These are phyloP conservation scores for Hanseniaspora thailandica DNA, from an alignment of 805 yeast species.

Conservation along the genomic window DNA sequence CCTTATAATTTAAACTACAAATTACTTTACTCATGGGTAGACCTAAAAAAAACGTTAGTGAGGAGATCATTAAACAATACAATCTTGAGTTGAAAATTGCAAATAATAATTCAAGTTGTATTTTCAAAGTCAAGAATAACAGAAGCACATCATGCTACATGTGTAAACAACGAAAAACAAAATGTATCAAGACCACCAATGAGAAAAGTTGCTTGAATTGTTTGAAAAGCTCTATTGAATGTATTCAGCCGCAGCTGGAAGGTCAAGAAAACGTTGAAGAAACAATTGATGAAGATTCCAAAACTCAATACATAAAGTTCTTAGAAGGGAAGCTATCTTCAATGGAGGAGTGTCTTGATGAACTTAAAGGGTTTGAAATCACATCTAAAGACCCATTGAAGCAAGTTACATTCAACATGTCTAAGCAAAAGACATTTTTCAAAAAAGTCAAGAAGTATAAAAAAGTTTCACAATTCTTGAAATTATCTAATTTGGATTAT, in stretches of 20 bases:
- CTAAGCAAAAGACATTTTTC: constrained; percentile 24
- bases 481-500: constrained; percentile 14
- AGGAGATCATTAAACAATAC: constrained; percentile 27
- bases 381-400: constrained; percentile 9
- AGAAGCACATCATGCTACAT: constrained; percentile 46
- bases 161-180: constrained; percentile 49
- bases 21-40: constrained; percentile 27
- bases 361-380: constrained; percentile 23
- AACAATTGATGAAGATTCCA: constrained; percentile 29
- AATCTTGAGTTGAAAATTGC: constrained; percentile 29
- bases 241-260: constrained; percentile 41
- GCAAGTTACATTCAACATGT: constrained; percentile 18
- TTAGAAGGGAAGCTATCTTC: constrained; percentile 44
- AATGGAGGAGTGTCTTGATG: constrained; percentile 37
- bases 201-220: constrained; percentile 54
- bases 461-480: constrained; percentile 30
- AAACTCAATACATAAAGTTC: constrained; percentile 47
- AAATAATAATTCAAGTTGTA: constrained; percentile 24
- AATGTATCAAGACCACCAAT: constrained; percentile 47
- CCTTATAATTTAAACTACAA: too few species aligned
- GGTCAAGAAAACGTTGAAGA: neutral
- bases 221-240: constrained; percentile 48
- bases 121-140: constrained; percentile 38
- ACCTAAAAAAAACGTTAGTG: constrained; percentile 28
- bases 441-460: constrained; percentile 30